These are phyloP conservation scores for Lachancea sp. DNA, from an alignment of 805 yeast genomes.

Conservation along the genomic window DNA sequence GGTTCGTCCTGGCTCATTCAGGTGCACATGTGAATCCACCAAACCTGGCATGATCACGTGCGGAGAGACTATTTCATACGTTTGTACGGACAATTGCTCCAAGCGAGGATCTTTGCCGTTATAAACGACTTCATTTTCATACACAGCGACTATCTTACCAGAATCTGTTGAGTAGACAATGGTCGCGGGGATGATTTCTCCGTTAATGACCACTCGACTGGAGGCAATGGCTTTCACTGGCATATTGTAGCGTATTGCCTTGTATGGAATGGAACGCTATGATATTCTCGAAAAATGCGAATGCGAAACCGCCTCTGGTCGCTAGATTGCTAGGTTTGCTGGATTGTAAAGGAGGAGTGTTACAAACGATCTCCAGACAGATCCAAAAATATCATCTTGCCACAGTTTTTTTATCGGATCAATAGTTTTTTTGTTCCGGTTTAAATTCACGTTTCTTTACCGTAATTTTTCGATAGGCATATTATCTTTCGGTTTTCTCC, in stretches of 20 bases:
- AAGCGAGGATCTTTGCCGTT: conserved; percentile 37
- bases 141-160: conserved; percentile 56
- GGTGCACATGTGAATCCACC: conserved; percentile 89
- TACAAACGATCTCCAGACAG: too few relatives aligned
- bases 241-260: conserved; percentile 10
- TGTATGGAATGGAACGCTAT: not conserved
- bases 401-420: too few relatives aligned
- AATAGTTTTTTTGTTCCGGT: too few relatives aligned
- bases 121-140: conserved; percentile 32
- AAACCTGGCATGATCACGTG: conserved; percentile 76
- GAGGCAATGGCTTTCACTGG: conserved; percentile 50
- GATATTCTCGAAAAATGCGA: too few relatives aligned
- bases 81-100: conserved; percentile 37
- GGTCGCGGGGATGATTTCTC: conserved; percentile 50
- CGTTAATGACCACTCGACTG: conserved; percentile 46
- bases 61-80: conserved; percentile 54
- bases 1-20: conserved; percentile 96
- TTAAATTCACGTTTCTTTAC: too few relatives aligned
- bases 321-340: too few relatives aligned
- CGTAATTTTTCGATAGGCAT: not conserved
- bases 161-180: conserved; percentile 50
- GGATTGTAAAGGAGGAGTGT: too few relatives aligned
- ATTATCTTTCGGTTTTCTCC: not conserved
- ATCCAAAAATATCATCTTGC: too few relatives aligned
- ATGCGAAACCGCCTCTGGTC: too few relatives aligned